phyloP scores from a whole-genome alignment of 768 basidiomycete species.

The Macrolepiota dolichaula region DNA sequence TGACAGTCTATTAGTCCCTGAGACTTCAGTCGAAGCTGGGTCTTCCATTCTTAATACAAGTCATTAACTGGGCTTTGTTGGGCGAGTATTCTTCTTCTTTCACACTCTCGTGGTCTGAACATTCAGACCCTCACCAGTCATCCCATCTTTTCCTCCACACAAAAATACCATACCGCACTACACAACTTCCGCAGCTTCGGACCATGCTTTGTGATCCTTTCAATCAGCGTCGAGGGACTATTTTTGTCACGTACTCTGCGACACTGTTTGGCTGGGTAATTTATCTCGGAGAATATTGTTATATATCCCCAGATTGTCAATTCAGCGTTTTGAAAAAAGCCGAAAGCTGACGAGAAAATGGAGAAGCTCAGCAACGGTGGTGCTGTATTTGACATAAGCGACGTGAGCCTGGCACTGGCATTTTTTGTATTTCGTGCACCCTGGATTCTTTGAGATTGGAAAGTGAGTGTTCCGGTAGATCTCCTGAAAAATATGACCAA shows the following conservation, averaged over 20 bases:
- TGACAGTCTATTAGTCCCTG: slow-evolving; percentile 55
- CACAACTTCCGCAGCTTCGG: slow-evolving; percentile 51
- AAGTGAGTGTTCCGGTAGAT: slow-evolving; percentile 50
- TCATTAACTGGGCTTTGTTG: background rate
- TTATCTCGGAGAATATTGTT: slow-evolving; percentile 27
- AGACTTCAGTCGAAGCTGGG: slow-evolving; percentile 37
- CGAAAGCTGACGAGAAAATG: background rate
- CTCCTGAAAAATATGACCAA: background rate
- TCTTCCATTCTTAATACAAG: background rate
- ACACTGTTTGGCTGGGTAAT: slow-evolving; percentile 71
- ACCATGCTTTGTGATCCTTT: slow-evolving; percentile 74
- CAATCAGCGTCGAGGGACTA: slow-evolving; percentile 77
- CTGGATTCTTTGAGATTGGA: slow-evolving; percentile 83
- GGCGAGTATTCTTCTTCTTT: background rate
- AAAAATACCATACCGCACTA: slow-evolving; percentile 29
- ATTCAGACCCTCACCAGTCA: slow-evolving; percentile 26
- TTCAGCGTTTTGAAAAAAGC: background rate
- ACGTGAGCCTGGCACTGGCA: slow-evolving; percentile 70
- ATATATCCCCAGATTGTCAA: background rate
- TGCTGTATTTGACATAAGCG: slow-evolving; percentile 46
- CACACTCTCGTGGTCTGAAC: background rate
- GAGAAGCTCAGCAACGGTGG: background rate
- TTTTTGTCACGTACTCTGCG: slow-evolving; percentile 71
- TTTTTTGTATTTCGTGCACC: slow-evolving; percentile 84
- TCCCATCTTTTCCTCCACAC: slow-evolving; percentile 52